These are phyloP conservation scores for Moesziomyces sp. DNA, from an alignment of 1,284 basidiomycete species.

Conservation along the genomic window DNA sequence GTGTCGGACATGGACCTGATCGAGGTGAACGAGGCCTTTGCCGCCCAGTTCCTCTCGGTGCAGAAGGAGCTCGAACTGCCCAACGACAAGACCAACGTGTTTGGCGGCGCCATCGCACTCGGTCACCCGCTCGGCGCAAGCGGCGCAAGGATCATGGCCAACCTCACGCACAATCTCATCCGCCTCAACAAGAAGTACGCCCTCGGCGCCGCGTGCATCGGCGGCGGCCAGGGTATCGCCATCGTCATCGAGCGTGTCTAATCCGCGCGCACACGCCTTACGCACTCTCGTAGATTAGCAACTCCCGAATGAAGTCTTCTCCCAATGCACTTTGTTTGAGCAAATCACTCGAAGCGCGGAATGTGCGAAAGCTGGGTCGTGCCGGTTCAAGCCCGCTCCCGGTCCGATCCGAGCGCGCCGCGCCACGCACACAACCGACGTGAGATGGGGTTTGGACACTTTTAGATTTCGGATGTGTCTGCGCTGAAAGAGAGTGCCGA, in stretches of 20 bases:
- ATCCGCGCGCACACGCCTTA: conserved; percentile 1
- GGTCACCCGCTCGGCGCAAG: conserved; percentile 73
- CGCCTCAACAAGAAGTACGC: conserved; percentile 72
- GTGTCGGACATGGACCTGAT: conserved; percentile 72
- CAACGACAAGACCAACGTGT: conserved; percentile 72
- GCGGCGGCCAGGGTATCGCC: conserved; percentile 70
- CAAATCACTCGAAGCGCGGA: not conserved
- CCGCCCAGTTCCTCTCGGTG: conserved; percentile 88
- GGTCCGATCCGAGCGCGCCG: not conserved
- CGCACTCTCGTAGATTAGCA: not conserved
- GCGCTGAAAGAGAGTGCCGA: no score
- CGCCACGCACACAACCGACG: not conserved
- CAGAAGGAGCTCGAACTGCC: conserved; percentile 85
- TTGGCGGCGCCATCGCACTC: conserved; percentile 71
- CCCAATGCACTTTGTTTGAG: not conserved
- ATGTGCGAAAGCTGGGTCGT: not conserved
- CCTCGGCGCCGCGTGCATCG: conserved; percentile 73
- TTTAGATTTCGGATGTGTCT: no score
- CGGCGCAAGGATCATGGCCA: conserved; percentile 72
- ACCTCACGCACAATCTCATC: conserved; percentile 72
- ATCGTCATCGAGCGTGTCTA: conserved; percentile 68
- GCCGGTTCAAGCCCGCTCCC: not conserved
- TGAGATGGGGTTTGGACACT: no score
- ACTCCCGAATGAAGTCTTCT: not conserved
- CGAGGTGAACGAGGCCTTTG: conserved; percentile 83